Conservation (phyloP, 495 filamentous ascomycete species). For the Saxophila tyrrhenica region DNA sequence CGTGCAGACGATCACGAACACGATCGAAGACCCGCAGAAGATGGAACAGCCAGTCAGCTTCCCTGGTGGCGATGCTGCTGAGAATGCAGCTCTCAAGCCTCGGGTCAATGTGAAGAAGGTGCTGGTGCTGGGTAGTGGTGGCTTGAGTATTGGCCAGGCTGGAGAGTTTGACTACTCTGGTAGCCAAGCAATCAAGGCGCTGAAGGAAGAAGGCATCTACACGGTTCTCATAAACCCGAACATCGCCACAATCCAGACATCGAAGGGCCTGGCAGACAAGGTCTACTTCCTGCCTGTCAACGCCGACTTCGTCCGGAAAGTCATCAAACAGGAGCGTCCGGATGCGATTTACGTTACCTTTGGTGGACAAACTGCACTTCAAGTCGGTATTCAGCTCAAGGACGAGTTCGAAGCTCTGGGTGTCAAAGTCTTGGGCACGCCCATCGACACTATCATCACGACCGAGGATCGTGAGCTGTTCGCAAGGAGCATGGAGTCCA, state of each 20-base stretch:
- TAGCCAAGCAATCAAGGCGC: slow-evolving; percentile 82
- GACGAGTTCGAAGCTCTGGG: slow-evolving; percentile 87
- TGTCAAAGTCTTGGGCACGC: slow-evolving; percentile 88
- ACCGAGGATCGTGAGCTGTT: slow-evolving; percentile 97
- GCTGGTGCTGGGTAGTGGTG: slow-evolving; percentile 83
- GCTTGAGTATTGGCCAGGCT: slow-evolving; percentile 90
- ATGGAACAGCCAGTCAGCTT: slow-evolving; percentile 64
- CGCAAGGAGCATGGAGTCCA: slow-evolving; percentile 94
- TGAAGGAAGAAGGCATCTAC: slow-evolving; percentile 93
- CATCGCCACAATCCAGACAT: slow-evolving; percentile 97
- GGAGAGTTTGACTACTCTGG: slow-evolving; percentile 99
- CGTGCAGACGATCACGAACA: slow-evolving; percentile 66
- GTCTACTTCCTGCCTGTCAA: slow-evolving; percentile 98
- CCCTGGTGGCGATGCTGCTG: slow-evolving; percentile 68
- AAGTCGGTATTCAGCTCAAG: slow-evolving; percentile 91
- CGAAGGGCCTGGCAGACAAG: slow-evolving; percentile 89
- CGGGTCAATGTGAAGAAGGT: slow-evolving; percentile 84
- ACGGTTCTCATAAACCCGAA: slow-evolving; percentile 97
- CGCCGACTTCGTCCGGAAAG: slow-evolving; percentile 88
- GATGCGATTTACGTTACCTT: slow-evolving; percentile 98
- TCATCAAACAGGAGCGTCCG: slow-evolving; percentile 87
- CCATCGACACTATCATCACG: slow-evolving; percentile 95
- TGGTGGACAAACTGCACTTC: slow-evolving; percentile 87
- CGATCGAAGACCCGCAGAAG: slow-evolving; percentile 46
- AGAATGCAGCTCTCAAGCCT: slow-evolving; percentile 64